Percentiles rank a stretch among this genome's conserved stretches.
Evolutionary conservation across 179 eudicot species (phyloP).

Genomic region (Heliamphora pulchella): DNA sequence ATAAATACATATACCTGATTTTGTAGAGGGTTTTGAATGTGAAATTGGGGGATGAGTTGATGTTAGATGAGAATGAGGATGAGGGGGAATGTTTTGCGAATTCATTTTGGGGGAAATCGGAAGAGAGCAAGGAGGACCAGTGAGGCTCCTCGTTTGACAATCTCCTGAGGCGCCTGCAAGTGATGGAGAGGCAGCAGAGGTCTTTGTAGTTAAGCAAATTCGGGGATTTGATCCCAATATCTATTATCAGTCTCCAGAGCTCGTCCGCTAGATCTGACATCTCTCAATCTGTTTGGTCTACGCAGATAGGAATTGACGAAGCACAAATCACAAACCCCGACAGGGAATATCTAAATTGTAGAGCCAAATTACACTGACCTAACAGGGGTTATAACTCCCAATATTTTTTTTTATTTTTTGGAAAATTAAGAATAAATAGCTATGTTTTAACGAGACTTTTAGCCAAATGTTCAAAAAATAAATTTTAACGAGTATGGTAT

Average conservation of each 20-base stretch:
- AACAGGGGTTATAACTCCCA: no score
- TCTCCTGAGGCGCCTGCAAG: slow-evolving; percentile 45
- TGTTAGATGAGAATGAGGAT: slow-evolving; percentile 17
- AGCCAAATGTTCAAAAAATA: no score
- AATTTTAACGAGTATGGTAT: no score
- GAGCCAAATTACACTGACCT: no score
- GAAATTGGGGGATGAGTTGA: not conserved
- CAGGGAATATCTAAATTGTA: no score
- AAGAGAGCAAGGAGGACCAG: slow-evolving; percentile 58
- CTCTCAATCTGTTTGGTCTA: no score
- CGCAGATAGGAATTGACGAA: no score
- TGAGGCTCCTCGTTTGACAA: slow-evolving; percentile 43
- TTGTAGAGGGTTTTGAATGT: slow-evolving; percentile 40
- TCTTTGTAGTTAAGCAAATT: slow-evolving; percentile 40
- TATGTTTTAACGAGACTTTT: no score
- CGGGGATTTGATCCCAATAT: slow-evolving; percentile 40
- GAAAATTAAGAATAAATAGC: no score
- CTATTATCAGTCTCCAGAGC: slow-evolving; percentile 53
- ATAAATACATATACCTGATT: slow-evolving; percentile 27
- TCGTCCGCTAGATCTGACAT: slow-evolving; percentile 50
- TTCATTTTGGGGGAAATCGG: slow-evolving; percentile 39
- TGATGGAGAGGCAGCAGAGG: slow-evolving; percentile 56
- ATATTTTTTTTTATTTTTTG: no score
- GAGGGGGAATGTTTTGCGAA: not conserved
- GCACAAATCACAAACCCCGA: no score